phyloP scores from a whole-genome alignment of 371 early-diverging fungal genomes.

The Funneliformis caledonium region DNA sequence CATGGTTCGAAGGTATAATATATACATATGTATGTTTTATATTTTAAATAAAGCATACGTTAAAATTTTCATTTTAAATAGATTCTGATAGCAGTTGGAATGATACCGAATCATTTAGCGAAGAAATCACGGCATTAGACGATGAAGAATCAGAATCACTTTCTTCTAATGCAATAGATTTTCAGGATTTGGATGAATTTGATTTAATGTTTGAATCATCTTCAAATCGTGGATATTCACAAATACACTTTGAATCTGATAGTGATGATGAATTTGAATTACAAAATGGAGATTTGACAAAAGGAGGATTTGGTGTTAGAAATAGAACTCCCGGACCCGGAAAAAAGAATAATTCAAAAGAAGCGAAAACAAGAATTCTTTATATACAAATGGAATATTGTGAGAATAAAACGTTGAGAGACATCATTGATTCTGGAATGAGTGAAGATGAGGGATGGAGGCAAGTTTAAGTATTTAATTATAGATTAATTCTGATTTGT shows the following conservation, averaged over 20 bases:
- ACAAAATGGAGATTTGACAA: not conserved
- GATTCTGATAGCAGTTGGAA: slow-evolving; percentile 52
- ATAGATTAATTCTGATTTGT: not conserved
- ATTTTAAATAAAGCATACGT: slow-evolving; percentile 13
- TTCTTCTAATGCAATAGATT: slow-evolving; percentile 40
- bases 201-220: slow-evolving; percentile 30
- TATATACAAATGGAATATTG: slow-evolving; percentile 99
- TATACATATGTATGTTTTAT: slow-evolving; percentile 13
- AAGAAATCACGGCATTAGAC: slow-evolving; percentile 50
- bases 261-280: slow-evolving; percentile 11
- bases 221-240: slow-evolving; percentile 15
- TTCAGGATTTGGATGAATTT: slow-evolving; percentile 25
- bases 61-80: slow-evolving; percentile 32
- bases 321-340: not conserved
- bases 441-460: slow-evolving; percentile 67
- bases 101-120: slow-evolving; percentile 52
- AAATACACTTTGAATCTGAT: not conserved
- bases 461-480: slow-evolving; percentile 1
- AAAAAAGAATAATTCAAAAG: not conserved
- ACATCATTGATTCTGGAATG: slow-evolving; percentile 85
- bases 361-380: slow-evolving; percentile 61
- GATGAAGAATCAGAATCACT: slow-evolving; percentile 49
- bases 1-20: slow-evolving; percentile 85
- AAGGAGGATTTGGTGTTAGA: not conserved
- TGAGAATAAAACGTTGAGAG: slow-evolving; percentile 88